Base-by-base conservation (phyloP, 2,329 filamentous ascomycete species). In the Fusarium sp. region DNA sequence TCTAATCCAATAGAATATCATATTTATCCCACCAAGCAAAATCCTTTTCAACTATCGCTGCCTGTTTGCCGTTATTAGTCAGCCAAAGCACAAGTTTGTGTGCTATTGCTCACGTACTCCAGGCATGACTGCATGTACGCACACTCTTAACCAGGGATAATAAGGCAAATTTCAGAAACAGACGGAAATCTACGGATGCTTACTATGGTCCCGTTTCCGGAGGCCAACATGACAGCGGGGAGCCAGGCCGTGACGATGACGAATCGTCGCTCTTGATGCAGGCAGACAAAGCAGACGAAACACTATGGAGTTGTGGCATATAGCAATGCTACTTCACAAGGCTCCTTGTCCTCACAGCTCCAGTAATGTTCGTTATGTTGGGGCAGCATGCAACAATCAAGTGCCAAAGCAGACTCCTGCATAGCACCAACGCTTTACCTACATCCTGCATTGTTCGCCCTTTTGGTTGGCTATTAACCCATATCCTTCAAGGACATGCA, bases 171-270 rank as follows among this genome's bases (percentile, higher is more conserved):
- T n/a, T 24, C 53, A 45, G 63, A 70, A 70, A 38, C 55, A 44
- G 40, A 61, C 54, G 57, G 67, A 70, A 68, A 29, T 59, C 64
- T 53, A 43, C 49, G 46, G 67, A 68, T 58, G 57, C 56, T 59
- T 41, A 59, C 52, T 55, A 53, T 51, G 45, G 25, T 43, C 40
- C 29, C 38, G 22, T 25, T 54, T 38, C 38, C 43, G 49, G 44
- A 48, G 40, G 38, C 51, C 51, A 49, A 55, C 24, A 63, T 59
- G 62, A 56, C 13, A 32, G 45, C 62, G 66, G 66, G 62, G 45
- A 47, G 43, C 25, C 49, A 63, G 67, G 46, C 63, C 43, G 65
- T 29, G 45, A 25, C 48, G 54, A 71, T 65, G 65, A 71, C 65
- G 69, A 71, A 69, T 67, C 22, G 9, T 41, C 52, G 29, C 44